Evolutionary conservation across 495 filamentous ascomycete species (phyloP).

Genomic region (Aspergillus carlsbadensis): DNA sequence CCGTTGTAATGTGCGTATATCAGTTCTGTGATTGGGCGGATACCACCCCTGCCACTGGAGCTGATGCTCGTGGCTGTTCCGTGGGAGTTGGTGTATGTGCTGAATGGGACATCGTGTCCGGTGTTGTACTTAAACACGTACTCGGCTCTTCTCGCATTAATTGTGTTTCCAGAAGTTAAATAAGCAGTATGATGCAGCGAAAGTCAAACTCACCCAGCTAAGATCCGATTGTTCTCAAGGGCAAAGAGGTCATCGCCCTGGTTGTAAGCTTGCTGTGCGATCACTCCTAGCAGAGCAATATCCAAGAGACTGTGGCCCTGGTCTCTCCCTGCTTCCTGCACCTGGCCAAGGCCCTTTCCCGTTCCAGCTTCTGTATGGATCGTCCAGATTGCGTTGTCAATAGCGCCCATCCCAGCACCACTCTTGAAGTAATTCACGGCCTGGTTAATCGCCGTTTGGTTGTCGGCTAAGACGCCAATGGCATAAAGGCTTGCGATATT

Average conservation of each 20-base stretch:
- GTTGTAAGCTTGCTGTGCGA: conserved; percentile 42
- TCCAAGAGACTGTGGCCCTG: conserved; percentile 43
- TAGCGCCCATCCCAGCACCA: conserved; percentile 37
- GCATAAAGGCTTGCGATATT: conserved; percentile 39
- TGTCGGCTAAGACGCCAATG: conserved; percentile 41
- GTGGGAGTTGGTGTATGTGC: conserved; percentile 33
- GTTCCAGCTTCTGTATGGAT: conserved; percentile 17
- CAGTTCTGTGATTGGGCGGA: conserved; percentile 41
- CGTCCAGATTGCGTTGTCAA: conserved; percentile 30
- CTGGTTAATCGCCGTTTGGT: conserved; percentile 37
- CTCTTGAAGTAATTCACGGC: conserved; percentile 36
- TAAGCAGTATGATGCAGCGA: no score
- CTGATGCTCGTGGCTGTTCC: conserved; percentile 35
- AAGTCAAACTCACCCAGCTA: conserved; percentile 38
- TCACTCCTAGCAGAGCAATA: conserved; percentile 33
- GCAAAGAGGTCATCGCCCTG: conserved; percentile 42
- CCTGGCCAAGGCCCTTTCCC: conserved; percentile 31
- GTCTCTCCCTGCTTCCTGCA: conserved; percentile 45
- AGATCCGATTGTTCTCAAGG: conserved; percentile 31
- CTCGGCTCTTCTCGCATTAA: conserved; percentile 29
- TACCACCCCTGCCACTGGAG: conserved; percentile 23
- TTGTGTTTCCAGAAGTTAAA: neutral
- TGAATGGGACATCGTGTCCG: conserved; percentile 42
- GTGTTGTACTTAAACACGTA: conserved; percentile 47
- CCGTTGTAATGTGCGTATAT: conserved; percentile 40